These are phyloP conservation scores for Ajuga reptans DNA, from an alignment of 305 asterid genomes.

Conservation along the genomic window DNA sequence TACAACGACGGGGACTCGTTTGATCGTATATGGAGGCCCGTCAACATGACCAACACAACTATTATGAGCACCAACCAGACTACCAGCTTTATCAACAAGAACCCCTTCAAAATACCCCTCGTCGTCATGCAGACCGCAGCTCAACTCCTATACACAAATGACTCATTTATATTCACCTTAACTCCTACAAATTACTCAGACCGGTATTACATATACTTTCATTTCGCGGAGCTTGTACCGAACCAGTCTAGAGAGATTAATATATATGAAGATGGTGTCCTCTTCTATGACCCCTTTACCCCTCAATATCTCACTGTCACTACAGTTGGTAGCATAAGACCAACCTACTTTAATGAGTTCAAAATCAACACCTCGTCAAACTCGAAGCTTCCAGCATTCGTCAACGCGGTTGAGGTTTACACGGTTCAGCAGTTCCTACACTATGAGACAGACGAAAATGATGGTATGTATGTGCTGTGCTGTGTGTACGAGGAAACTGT, in stretches of 20 bases:
- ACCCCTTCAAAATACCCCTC: not conserved
- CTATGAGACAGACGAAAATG: slow-evolving; percentile 3
- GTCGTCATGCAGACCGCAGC: slow-evolving; percentile 20
- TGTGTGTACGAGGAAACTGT: too few species aligned
- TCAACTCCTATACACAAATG: not conserved
- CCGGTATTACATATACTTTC: slow-evolving; percentile 13
- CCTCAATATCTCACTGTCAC: not conserved
- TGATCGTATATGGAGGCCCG: slow-evolving; percentile 31
- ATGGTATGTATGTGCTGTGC: slow-evolving; percentile 25
- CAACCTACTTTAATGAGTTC: not conserved
- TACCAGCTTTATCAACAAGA: too few species aligned
- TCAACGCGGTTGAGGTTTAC: slow-evolving; percentile 23
- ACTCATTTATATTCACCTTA: not conserved
- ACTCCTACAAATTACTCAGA: not conserved
- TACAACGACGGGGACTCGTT: slow-evolving; percentile 23
- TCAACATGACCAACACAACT: not conserved
- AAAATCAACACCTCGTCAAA: not conserved
- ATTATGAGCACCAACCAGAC: not conserved
- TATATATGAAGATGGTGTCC: not conserved
- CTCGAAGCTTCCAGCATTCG: slow-evolving; percentile 13
- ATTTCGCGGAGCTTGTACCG: slow-evolving; percentile 20
- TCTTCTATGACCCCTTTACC: not conserved
- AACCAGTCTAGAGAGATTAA: slow-evolving; percentile 8
- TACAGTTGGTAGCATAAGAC: not conserved
- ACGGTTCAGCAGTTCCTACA: not conserved